phyloP scores from a whole-genome alignment of 2,329 filamentous ascomycete genomes.

The Juglanconis sp. region DNA sequence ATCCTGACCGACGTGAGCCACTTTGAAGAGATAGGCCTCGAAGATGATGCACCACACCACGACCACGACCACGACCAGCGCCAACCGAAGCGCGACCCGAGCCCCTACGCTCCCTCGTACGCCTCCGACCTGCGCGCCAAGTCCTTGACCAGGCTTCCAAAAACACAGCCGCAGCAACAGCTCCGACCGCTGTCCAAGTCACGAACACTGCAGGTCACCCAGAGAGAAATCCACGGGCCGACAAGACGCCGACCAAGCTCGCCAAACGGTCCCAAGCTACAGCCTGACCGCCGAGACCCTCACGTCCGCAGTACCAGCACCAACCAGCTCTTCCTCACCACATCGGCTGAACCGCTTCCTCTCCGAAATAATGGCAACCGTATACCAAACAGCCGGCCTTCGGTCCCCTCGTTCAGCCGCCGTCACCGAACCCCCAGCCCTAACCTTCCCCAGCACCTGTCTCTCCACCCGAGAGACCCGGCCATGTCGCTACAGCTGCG shows the following conservation, averaged over 20 bases:
- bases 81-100: conserved; percentile 35
- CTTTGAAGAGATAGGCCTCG: conserved; percentile 91
- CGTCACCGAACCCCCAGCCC: conserved; percentile 51
- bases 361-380: conserved; percentile 24
- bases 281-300: conserved; percentile 41
- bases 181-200: conserved; percentile 30
- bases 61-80: conserved; percentile 31
- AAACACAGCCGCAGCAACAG: conserved; percentile 16
- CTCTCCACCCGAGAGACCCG: conserved; percentile 42
- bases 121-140: conserved; percentile 39
- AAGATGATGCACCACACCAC: conserved; percentile 50
- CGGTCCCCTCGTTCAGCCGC: conserved; percentile 37
- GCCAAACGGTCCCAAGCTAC: conserved; percentile 43
- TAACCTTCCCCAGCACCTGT: conserved; percentile 32
- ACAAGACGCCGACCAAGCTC: conserved; percentile 29
- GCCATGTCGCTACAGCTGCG: conserved; percentile 39
- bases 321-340: conserved; percentile 30
- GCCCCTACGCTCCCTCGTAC: conserved; percentile 49
- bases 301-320: conserved; percentile 52
- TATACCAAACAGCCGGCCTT: conserved; percentile 34
- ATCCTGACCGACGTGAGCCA: conserved; percentile 71
- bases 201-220: conserved; percentile 22
- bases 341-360: conserved; percentile 25
- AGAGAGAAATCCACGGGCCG: conserved; percentile 30
- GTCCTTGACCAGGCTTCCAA: conserved; percentile 23